Percentiles rank a stretch among this genome's conserved stretches.
Conservation (phyloP, 2,329 filamentous ascomycete species). For the Neodidymelliopsis sp. region DNA sequence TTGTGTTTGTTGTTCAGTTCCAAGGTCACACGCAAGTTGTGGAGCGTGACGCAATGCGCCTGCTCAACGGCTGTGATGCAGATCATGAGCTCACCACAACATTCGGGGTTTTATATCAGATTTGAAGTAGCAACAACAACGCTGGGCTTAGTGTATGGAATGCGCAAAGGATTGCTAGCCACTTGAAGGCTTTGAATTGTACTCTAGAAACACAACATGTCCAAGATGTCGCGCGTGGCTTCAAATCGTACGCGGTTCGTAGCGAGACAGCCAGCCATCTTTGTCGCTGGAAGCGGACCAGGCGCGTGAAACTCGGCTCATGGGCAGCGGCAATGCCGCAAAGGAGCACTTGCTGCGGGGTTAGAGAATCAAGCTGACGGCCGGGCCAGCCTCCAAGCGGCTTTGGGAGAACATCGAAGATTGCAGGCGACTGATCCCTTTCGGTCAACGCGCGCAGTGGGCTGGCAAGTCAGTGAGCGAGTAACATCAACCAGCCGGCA, state of each 20-base stretch:
- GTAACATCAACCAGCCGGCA: conserved; percentile 14
- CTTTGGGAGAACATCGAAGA: conserved; percentile 15
- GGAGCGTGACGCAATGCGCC: conserved; percentile 13
- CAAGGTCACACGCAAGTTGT: conserved; percentile 9
- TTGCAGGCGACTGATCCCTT: conserved; percentile 15
- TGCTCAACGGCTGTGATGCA: conserved; percentile 6
- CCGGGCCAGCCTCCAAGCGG: conserved; percentile 17
- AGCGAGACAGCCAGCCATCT: conserved; percentile 16
- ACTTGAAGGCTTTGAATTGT: background rate
- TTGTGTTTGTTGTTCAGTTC: background rate
- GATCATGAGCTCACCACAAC: conserved; percentile 7
- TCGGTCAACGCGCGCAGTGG: conserved; percentile 12
- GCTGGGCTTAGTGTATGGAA: background rate
- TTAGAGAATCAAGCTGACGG: conserved; percentile 16
- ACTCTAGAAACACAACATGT: background rate
- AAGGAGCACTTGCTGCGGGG: conserved; percentile 17
- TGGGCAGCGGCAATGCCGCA: conserved; percentile 14
- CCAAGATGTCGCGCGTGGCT: conserved; percentile 1
- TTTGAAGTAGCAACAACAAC: background rate
- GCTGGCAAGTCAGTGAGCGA: conserved; percentile 12
- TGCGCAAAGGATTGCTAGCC: background rate
- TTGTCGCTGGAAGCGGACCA: conserved; percentile 12
- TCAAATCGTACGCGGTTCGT: conserved; percentile 5
- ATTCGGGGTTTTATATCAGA: background rate
- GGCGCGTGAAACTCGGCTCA: conserved; percentile 18